Evolutionary conservation across 768 basidiomycete genomes (phyloP).

Genomic region (Cyathus striatus): DNA sequence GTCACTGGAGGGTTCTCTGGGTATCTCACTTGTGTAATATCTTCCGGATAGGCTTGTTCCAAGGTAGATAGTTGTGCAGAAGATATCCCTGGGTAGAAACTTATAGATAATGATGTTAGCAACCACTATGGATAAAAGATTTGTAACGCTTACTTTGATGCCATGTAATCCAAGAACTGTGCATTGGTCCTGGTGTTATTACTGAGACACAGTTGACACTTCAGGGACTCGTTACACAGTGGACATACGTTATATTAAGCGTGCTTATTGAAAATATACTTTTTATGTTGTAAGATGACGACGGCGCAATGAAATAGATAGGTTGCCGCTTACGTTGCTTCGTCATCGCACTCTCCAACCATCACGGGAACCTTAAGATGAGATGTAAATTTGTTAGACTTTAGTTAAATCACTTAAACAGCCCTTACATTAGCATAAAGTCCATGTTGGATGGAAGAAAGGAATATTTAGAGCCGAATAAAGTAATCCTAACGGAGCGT

Average conservation of each 20-base stretch:
- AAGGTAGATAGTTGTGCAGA: neutral
- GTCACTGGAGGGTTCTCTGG: neutral
- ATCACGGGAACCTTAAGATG: slow-evolving; percentile 26
- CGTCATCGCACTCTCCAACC: slow-evolving; percentile 30
- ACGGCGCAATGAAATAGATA: slow-evolving; percentile 5
- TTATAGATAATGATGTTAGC: neutral
- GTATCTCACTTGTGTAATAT: neutral
- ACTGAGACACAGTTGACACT: neutral
- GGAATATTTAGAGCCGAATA: slow-evolving; percentile 14
- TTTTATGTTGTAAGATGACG: slow-evolving; percentile 11
- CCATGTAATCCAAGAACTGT: neutral
- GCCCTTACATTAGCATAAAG: slow-evolving; percentile 1
- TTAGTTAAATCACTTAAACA: neutral
- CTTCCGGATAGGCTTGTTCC: neutral
- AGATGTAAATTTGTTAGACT: slow-evolving; percentile 6
- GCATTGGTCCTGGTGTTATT: neutral
- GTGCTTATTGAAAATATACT: neutral
- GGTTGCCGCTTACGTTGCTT: slow-evolving; percentile 27
- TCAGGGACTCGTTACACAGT: neutral
- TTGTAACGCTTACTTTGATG: neutral
- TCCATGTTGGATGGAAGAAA: slow-evolving; percentile 6
- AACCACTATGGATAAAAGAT: neutral
- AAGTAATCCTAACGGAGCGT: slow-evolving; percentile 6
- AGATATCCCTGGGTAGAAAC: neutral
- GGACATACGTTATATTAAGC: slow-evolving; percentile 1